Conservation (phyloP, 768 basidiomycete species). For the Phlebiopsis flavidoalba region DNA sequence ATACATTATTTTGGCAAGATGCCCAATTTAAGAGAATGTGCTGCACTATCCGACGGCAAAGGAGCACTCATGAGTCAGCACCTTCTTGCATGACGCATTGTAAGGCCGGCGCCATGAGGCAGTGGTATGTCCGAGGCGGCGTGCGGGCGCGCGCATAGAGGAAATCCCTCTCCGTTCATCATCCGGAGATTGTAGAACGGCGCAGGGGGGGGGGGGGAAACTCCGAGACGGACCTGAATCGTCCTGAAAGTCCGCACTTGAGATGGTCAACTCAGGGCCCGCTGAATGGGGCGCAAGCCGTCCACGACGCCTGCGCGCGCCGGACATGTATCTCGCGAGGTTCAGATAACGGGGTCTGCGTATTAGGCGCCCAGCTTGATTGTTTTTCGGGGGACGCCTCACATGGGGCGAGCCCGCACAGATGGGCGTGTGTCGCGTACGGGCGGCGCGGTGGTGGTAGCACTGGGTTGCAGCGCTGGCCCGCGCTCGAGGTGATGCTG, state of each 20-base stretch:
- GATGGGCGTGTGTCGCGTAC: slow-evolving; percentile 27
- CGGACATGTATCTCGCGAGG: too few relatives aligned
- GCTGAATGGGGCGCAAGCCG: slow-evolving; percentile 27
- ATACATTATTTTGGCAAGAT: not conserved
- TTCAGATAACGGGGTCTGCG: not conserved
- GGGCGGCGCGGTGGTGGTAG: slow-evolving; percentile 21
- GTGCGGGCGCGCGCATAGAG: slow-evolving; percentile 1
- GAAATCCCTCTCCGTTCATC: slow-evolving; percentile 20
- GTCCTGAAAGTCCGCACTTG: slow-evolving; percentile 40
- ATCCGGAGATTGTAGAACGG: slow-evolving; percentile 56
- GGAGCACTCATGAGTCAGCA: not conserved
- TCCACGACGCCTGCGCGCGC: slow-evolving; percentile 1
- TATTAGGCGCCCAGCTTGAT: slow-evolving; percentile 39
- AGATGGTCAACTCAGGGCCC: slow-evolving; percentile 64
- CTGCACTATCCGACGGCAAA: not conserved
- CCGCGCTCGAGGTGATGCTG: slow-evolving; percentile 24
- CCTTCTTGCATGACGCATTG: too few relatives aligned
- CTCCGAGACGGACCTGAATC: too few relatives aligned
- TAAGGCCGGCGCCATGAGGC: not conserved
- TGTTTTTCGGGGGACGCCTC: slow-evolving; percentile 24
- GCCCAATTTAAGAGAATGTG: not conserved
- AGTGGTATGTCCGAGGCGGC: not conserved
- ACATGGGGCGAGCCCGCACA: slow-evolving; percentile 23
- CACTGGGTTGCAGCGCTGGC: not conserved
- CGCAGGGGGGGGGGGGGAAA: too few relatives aligned